Conservation (phyloP, 2,329 filamentous ascomycete species). For the Bipolaris victoriae region DNA sequence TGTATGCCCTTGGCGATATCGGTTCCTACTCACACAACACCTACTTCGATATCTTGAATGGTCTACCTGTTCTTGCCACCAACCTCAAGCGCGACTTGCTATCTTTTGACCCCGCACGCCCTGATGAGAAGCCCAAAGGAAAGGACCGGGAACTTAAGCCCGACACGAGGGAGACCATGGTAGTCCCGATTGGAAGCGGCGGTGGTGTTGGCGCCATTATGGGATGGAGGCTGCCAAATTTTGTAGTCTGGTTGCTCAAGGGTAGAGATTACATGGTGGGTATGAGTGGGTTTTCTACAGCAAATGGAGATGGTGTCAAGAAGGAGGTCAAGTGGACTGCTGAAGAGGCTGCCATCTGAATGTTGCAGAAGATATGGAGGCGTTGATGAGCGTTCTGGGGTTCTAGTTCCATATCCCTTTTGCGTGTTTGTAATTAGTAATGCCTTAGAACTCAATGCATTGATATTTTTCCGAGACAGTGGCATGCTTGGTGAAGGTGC, state of each 20-base stretch:
- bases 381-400: background rate
- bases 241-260: slow-evolving; percentile 50
- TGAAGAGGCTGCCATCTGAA: slow-evolving; percentile 32
- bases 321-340: slow-evolving; percentile 36
- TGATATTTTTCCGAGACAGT: background rate
- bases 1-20: slow-evolving; percentile 59
- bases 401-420: background rate
- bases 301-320: slow-evolving; percentile 28
- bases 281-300: slow-evolving; percentile 20
- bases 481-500: background rate
- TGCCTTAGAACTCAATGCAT: background rate
- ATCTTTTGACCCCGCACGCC: slow-evolving; percentile 27
- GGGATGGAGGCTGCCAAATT: slow-evolving; percentile 49
- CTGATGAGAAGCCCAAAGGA: slow-evolving; percentile 31
- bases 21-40: slow-evolving; percentile 52
- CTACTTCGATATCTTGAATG: slow-evolving; percentile 49
- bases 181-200: slow-evolving; percentile 41
- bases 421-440: background rate
- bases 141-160: slow-evolving; percentile 34
- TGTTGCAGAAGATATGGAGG: background rate
- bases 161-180: slow-evolving; percentile 32
- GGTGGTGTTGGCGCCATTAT: slow-evolving; percentile 47
- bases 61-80: slow-evolving; percentile 50
- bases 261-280: slow-evolving; percentile 49
- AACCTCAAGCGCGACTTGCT: slow-evolving; percentile 58